These are phyloP conservation scores for Neckera pumila DNA, from an alignment of 225 moss, liverwort and hornwort species.

Conservation along the genomic window DNA sequence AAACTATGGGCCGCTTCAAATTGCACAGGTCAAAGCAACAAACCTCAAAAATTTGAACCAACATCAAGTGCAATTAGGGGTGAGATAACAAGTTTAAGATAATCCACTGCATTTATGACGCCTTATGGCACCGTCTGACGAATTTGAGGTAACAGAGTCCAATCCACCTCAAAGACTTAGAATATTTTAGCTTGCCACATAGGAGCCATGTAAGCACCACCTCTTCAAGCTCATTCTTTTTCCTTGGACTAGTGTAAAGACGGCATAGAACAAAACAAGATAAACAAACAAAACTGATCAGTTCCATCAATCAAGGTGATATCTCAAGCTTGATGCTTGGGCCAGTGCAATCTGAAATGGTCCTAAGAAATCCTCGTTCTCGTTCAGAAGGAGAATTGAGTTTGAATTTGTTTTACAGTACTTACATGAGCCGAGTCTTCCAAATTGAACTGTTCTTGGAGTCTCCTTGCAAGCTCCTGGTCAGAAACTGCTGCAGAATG, in stretches of 20 bases:
- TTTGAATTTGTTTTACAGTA: not conserved
- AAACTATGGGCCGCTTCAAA: not conserved
- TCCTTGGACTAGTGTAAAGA: not conserved
- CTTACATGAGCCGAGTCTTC: conserved; percentile 47
- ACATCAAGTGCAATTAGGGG: not conserved
- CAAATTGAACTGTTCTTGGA: conserved; percentile 73
- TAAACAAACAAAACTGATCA: not conserved
- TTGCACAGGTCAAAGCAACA: not conserved
- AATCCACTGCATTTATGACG: not conserved
- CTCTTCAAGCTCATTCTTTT: not conserved
- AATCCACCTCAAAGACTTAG: not conserved
- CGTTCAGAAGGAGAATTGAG: not conserved
- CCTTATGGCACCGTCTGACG: not conserved
- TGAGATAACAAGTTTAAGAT: not conserved
- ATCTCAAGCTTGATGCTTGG: not conserved
- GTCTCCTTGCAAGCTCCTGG: conserved; percentile 63
- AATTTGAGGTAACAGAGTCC: not conserved
- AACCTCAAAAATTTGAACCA: not conserved
- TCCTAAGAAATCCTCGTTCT: not conserved
- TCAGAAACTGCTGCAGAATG: conserved; percentile 26
- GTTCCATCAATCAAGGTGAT: not conserved
- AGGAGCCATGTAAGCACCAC: not conserved
- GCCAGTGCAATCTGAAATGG: not conserved
- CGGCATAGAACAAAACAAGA: not conserved
- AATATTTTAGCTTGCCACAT: not conserved